Conservation (phyloP, 805 yeast species). For the Candida quercuum region DNA sequence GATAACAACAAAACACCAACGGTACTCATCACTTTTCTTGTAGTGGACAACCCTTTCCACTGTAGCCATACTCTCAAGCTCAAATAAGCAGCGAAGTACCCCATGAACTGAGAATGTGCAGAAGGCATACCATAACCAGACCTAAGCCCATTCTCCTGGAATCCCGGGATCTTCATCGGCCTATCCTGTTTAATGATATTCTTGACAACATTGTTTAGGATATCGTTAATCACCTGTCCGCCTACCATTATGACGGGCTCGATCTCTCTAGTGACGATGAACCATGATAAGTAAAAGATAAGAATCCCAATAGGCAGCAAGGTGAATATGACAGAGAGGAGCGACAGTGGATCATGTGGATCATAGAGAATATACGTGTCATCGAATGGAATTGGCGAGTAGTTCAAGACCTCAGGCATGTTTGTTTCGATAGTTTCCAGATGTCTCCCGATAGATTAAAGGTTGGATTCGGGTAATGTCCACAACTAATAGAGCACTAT, state of each 20-base stretch:
- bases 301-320: constrained; percentile 75
- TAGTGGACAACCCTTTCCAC: constrained; percentile 32
- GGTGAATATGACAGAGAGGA: constrained; percentile 65
- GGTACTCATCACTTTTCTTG: constrained; percentile 27
- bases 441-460: too few species aligned
- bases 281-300: constrained; percentile 80
- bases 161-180: constrained; percentile 43
- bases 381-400: constrained; percentile 58
- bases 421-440: too few species aligned
- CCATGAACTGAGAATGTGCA: constrained; percentile 96
- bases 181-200: constrained; percentile 62
- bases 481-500: too few species aligned
- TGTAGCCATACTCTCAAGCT: constrained; percentile 37
- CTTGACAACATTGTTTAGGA: constrained; percentile 65
- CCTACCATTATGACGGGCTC: constrained; percentile 79
- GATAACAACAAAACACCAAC: constrained; percentile 24
- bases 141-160: constrained; percentile 35
- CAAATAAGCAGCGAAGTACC: constrained; percentile 63
- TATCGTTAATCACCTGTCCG: constrained; percentile 81
- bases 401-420: constrained; percentile 3
- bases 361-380: constrained; percentile 82
- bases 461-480: too few species aligned
- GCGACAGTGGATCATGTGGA: constrained; percentile 55
- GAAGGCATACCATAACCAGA: constrained; percentile 93
- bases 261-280: constrained; percentile 73